Evolutionary conservation across 345 rosid species (phyloP), one percentile per base, ranked within the genome.

Genomic region (Syzygium oleosum): DNA sequence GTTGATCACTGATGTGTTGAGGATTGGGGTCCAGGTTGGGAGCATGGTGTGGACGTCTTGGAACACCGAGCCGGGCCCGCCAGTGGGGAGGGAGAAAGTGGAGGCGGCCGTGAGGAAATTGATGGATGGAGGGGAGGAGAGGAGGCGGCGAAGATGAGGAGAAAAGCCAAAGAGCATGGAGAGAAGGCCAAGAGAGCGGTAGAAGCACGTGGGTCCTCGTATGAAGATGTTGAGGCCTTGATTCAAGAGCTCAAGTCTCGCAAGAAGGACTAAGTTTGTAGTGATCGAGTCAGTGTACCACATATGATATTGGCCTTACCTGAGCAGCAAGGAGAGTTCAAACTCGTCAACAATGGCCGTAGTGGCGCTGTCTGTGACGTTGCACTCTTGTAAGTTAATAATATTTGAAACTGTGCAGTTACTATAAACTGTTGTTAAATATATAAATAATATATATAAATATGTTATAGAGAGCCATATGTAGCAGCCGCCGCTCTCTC

Each of bases 151-250:
- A 88, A 85, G 84, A 90, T 89, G 93, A 93, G 93, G 86, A 87
- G 84, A 5, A 89, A 86, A 86, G 95, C 92, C 3, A 43, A 11
- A 10, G 90, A 87, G 58, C 55, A 91, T 1, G 85, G 89, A 27
- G 90, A 87, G 86, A 90, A 54, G 92, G 94, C 93, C 4, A 90
- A 88, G 91, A 88, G 38, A 51, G 92, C 96, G 15, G 91, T 93
- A 38, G 89, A 91, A 88, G 90, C 87, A 86, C 91, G 94, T 12
- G 95, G 96, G 0, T 91, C 93, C 1, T 93, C 96, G 7, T 93
- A 73, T 56, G 38, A 15, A 7, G 91, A 93, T 84, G 88, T 80
- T 0, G 87, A 79, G 53, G 87, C 87, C 77, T 51, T 92, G 85
- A 90, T 94, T 51, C 52, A 85, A 19, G 92, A 92, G 61, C 90